These are phyloP conservation scores for Phalaenopsis hybrid DNA, from an alignment of 116 monocot species.

Conservation along the genomic window DNA sequence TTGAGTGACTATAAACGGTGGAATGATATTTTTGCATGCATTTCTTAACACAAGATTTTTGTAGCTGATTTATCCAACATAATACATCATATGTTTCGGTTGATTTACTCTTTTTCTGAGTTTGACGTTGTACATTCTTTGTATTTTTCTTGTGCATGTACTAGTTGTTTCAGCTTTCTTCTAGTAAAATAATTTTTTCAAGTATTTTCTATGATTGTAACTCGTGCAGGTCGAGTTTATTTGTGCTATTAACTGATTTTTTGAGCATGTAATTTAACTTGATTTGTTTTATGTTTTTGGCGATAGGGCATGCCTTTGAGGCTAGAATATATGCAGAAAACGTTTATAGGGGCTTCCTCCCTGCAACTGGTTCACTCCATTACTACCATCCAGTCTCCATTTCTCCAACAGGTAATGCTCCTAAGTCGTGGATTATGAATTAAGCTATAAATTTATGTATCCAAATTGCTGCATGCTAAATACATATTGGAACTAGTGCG, in stretches of 20 bases:
- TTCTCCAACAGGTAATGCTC: slow-evolving; percentile 56
- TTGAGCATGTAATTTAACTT: background rate
- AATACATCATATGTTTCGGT: background rate
- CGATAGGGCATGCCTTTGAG: slow-evolving; percentile 92
- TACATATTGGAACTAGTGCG: slow-evolving; percentile 45
- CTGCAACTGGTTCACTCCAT: slow-evolving; percentile 82
- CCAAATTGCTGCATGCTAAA: slow-evolving; percentile 8
- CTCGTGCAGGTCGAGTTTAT: background rate
- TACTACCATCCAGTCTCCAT: slow-evolving; percentile 62
- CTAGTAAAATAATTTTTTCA: background rate
- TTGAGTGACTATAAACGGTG: no score
- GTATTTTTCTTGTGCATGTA: background rate
- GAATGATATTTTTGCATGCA: no score
- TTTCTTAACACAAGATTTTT: background rate
- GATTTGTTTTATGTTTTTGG: background rate
- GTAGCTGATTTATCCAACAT: background rate
- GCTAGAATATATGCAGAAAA: slow-evolving; percentile 99
- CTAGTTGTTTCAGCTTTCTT: background rate
- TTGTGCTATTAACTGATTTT: background rate
- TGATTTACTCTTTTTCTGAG: background rate
- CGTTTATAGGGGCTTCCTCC: slow-evolving; percentile 92
- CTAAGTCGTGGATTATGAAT: slow-evolving; percentile 6
- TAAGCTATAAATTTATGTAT: background rate
- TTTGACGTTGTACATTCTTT: background rate
- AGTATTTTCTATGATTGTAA: background rate